Base-by-base conservation (phyloP, 208 protist genomes). In the Leishmania aethiopica region DNA sequence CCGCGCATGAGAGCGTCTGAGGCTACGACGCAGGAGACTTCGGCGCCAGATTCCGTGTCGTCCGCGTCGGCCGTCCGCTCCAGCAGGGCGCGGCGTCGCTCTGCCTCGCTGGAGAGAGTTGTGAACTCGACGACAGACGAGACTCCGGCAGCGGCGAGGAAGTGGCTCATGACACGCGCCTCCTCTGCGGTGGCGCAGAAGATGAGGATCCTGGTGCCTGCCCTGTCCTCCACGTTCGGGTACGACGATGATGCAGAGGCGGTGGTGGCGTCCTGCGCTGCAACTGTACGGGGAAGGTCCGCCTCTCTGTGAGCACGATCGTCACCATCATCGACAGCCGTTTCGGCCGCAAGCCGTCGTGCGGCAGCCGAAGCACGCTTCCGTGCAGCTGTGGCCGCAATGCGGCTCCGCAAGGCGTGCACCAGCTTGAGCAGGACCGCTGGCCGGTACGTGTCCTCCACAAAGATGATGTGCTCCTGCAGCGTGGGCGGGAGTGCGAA, bases 1-100 rank as follows among this genome's bases (percentile, higher is more conserved):
- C 97, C 97, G 69, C 96, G 96, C 93, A 97, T 96, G 51, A 97
- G 80, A 11, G 94, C 94, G 80, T 97, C 95, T 10, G 93, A 94
- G n/a, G 94, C 93, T 3, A 98, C 93, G 5, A 97, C 85, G 75
- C 92, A 93, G 49, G 84, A 77, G 47, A 86, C 53, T 7, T 60
- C 57, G 25, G 45, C 25, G 35, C 28, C 57, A 55, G 10, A 17
- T 22, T 84, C 69, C 25, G 8, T 47, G 25, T 28, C 67, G 5
- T 74, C 47, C 42, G 45, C 45, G 15, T n/a, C 71, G 17, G 59
- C 25, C 28, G 51, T 51, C 53, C 49, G 51, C 49, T 88, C 87
- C 42, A 96, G 86, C 11, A 97, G 84, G 13, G 92, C 93, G 17
- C 89, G 91, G 28, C 92, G 88, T 17, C 95, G 90, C 78, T 97